Evolutionary conservation across 2,329 filamentous ascomycete species (phyloP).

Genomic region (Cyclaneusma minus): DNA sequence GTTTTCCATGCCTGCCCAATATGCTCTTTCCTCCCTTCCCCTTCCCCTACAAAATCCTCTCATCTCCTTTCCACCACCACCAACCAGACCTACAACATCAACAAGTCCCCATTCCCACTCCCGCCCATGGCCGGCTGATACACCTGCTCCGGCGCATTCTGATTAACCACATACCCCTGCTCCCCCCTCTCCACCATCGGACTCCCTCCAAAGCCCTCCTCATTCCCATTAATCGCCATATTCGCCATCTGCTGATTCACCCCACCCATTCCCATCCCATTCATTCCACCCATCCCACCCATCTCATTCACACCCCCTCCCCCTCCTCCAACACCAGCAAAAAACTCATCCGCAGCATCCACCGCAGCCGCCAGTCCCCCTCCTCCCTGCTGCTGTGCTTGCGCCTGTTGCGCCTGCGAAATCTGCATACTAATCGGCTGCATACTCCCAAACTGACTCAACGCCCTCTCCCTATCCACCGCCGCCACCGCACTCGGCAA

Average conservation of each 20-base stretch:
- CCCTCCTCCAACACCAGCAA: constrained; percentile 64
- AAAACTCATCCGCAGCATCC: constrained; percentile 79
- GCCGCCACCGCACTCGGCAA: constrained; percentile 33
- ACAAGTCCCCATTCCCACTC: constrained; percentile 54
- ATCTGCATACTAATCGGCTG: constrained; percentile 35
- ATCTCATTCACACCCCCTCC: constrained; percentile 38
- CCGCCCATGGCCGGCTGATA: constrained; percentile 53
- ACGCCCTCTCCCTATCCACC: constrained; percentile 41
- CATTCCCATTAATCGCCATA: constrained; percentile 45
- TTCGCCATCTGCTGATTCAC: constrained; percentile 58
- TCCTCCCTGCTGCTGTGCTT: constrained; percentile 17
- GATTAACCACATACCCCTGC: constrained; percentile 60
- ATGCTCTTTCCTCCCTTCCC: too few relatives aligned
- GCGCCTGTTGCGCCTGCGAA: constrained; percentile 20
- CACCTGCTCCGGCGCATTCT: constrained; percentile 62
- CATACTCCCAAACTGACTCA: constrained; percentile 40
- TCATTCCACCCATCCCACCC: constrained; percentile 67
- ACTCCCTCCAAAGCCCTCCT: constrained; percentile 47
- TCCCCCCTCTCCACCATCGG: constrained; percentile 29
- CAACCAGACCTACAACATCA: constrained; percentile 46
- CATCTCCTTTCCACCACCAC: too few relatives aligned
- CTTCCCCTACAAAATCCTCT: too few relatives aligned
- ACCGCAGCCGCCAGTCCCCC: constrained; percentile 54
- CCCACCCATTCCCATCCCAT: constrained; percentile 77
- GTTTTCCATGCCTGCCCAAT: too few relatives aligned